Base-by-base conservation (phyloP, 169 alveolate species). In the Plasmodium blacklocki region DNA sequence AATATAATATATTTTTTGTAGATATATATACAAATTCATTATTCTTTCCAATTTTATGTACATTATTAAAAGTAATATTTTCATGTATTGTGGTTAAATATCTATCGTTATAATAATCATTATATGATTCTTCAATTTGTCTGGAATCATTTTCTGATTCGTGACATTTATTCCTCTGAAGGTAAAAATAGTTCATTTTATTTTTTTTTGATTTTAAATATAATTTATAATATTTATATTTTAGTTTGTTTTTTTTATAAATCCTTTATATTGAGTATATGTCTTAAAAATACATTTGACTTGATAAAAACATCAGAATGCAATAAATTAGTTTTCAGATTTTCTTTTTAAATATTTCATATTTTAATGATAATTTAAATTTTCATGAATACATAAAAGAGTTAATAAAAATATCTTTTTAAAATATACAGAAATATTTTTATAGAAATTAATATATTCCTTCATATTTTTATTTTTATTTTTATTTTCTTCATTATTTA, bases 1-100 rank as follows among this genome's bases (percentile, higher is more conserved):
- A 73, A 62, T 67, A 23, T 54, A 62, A 52, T 56, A 73, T 73
- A 54, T 45, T 73, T 73, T 21, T 52, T 39, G 71, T 26, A 6
- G 19, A 11, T 1, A 50, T 21, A 12, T 73, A 52, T 50, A 12
- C 32, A 29, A 12, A 32, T 26, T 23, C 29, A 2, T 32, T 11
- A 3, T 70, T 70, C n/a, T 39, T 18, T 14, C 14, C 15, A 52
- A 52, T 52, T 14, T 52, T 52, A 4, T 52, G 2, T 19, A 2
- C 4, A 52, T 6, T n/a, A 52, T 3, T 8, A 52, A 52, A 52
- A 26, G 18, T 45, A 45, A 21, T 1, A 9, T 32, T 64, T 64
- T 64, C 6, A 8, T 64, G 11, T 14, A 49, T 14, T 11, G 58
- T 49, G n/a, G 58, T 49, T 23, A 23, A 23, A 23, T 23, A 23